Conservation (phyloP, 305 asterid genomes). For the Fraxinus xanthoxyloides region DNA sequence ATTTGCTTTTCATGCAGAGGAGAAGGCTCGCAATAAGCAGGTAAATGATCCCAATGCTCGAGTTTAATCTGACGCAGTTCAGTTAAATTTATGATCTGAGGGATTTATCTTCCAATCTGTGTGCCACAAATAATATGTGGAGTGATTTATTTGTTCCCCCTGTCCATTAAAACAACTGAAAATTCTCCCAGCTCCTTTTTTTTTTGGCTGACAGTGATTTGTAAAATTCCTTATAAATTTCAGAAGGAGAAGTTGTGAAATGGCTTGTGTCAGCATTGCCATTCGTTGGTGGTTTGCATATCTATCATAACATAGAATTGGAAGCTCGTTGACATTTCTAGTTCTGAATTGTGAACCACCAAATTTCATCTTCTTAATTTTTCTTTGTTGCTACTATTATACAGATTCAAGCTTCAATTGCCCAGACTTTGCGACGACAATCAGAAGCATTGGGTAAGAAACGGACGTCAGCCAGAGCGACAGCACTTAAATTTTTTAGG, state of each 20-base stretch:
- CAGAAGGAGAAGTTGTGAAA: not conserved
- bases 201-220: not conserved
- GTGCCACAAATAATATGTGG: not conserved
- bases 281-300: not conserved
- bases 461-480: constrained; percentile 51
- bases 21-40: constrained; percentile 56
- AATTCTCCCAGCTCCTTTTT: not conserved
- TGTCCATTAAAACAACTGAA: not conserved
- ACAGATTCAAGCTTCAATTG: constrained; percentile 92
- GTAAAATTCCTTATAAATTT: not conserved
- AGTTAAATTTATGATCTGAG: constrained; percentile 6
- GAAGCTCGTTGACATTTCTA: not conserved
- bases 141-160: not conserved
- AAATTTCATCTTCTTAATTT: not conserved
- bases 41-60: constrained; percentile 28
- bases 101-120: not conserved
- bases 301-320: not conserved
- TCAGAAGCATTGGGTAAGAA: constrained; percentile 91
- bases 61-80: not conserved
- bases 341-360: not conserved
- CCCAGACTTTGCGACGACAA: constrained; percentile 83
- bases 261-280: not conserved
- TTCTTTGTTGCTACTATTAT: constrained; percentile 19
- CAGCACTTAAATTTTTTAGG: constrained; percentile 53
- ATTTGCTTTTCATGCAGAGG: constrained; percentile 58